Conservation (phyloP, 1,284 basidiomycete species). For the Irpex lacteus region DNA sequence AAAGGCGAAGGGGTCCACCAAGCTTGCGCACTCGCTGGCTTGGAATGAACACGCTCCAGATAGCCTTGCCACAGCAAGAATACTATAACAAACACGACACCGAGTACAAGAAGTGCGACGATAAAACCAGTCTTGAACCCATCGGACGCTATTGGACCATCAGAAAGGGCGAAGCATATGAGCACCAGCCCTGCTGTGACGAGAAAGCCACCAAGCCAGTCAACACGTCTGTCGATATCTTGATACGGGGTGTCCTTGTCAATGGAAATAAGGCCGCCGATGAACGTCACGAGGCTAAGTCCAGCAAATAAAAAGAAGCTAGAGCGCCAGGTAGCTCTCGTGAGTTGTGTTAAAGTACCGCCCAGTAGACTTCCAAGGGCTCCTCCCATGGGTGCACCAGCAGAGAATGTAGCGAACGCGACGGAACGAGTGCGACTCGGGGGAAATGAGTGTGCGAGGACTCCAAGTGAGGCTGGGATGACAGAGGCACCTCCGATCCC, state of each 20-base stretch:
- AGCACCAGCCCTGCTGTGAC: slow-evolving; percentile 76
- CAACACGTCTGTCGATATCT: slow-evolving; percentile 60
- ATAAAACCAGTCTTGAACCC: slow-evolving; percentile 72
- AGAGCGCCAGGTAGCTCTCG: slow-evolving; percentile 51
- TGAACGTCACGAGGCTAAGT: slow-evolving; percentile 35
- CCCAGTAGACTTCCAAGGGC: slow-evolving; percentile 69
- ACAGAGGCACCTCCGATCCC: slow-evolving; percentile 69
- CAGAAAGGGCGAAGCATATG: slow-evolving; percentile 77
- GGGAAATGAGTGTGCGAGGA: slow-evolving; percentile 74
- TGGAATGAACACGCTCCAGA: slow-evolving; percentile 46
- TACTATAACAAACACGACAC: slow-evolving; percentile 50
- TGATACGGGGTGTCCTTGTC: slow-evolving; percentile 41
- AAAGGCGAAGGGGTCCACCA: slow-evolving; percentile 57
- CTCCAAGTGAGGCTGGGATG: slow-evolving; percentile 74
- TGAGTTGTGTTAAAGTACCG: slow-evolving; percentile 68
- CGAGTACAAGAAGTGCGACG: slow-evolving; percentile 61
- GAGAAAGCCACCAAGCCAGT: slow-evolving; percentile 80
- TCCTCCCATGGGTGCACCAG: slow-evolving; percentile 79
- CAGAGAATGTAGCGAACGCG: slow-evolving; percentile 76
- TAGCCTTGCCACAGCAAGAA: slow-evolving; percentile 74
- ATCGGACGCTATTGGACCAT: slow-evolving; percentile 65
- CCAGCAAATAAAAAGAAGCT: slow-evolving; percentile 54
- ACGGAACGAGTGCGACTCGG: slow-evolving; percentile 62
- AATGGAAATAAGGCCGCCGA: slow-evolving; percentile 43
- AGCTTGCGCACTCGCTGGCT: slow-evolving; percentile 9